Evolutionary conservation across 2,329 filamentous ascomycete genomes (phyloP).

Genomic region (Albophoma yamanashiensis): DNA sequence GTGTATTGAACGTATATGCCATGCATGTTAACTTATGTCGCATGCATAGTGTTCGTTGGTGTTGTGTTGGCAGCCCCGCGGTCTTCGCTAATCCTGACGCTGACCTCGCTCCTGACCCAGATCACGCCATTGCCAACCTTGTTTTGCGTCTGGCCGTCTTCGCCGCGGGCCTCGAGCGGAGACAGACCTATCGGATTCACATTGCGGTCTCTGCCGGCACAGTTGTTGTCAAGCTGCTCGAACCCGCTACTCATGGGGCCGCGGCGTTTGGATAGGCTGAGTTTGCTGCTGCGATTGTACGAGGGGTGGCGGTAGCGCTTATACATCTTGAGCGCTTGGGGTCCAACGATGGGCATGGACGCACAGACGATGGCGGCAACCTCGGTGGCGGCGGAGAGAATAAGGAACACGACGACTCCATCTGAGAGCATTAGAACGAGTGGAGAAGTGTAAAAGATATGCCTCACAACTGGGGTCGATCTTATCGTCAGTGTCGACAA

Average conservation of each 20-base stretch:
- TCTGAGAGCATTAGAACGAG: neutral
- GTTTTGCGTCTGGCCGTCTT: neutral
- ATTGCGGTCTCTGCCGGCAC: neutral
- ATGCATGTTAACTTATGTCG: neutral
- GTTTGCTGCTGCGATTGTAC: neutral
- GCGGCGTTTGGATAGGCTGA: neutral
- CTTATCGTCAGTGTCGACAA: neutral
- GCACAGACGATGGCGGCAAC: neutral
- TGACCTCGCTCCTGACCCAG: neutral
- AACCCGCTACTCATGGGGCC: neutral
- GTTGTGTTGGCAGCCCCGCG: neutral
- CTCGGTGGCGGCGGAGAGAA: neutral
- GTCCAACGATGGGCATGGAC: neutral
- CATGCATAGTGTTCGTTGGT: neutral
- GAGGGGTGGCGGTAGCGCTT: neutral
- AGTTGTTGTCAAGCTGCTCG: neutral
- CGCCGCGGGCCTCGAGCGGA: neutral
- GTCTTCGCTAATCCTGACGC: neutral
- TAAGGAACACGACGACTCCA: neutral
- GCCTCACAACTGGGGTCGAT: neutral
- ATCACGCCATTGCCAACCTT: neutral
- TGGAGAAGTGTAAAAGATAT: neutral
- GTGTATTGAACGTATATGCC: neutral
- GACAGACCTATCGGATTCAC: neutral
- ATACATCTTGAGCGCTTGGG: neutral